Evolutionary conservation across 192 early-diverging fungal genomes (phyloP).

Genomic region (Podila clonocystis): DNA sequence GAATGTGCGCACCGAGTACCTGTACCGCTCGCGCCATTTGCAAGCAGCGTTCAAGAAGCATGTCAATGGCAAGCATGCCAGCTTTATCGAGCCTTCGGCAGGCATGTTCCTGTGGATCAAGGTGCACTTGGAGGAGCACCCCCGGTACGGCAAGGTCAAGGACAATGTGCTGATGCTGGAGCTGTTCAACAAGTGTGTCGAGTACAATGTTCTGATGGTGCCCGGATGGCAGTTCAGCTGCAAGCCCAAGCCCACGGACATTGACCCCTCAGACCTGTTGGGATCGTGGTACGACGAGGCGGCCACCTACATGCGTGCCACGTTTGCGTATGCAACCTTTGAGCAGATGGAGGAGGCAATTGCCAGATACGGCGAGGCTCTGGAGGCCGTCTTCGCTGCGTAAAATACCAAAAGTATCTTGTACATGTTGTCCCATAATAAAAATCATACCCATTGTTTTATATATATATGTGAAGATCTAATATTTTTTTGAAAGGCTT

Average conservation of each 20-base stretch:
- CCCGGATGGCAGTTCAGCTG: slow-evolving; percentile 69
- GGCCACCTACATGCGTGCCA: slow-evolving; percentile 67
- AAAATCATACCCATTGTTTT: too few species aligned
- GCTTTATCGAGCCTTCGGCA: slow-evolving; percentile 63
- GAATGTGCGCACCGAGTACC: slow-evolving; percentile 75
- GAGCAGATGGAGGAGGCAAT: slow-evolving; percentile 65
- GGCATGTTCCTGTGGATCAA: slow-evolving; percentile 94
- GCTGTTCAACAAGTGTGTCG: slow-evolving; percentile 64
- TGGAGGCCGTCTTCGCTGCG: slow-evolving; percentile 15
- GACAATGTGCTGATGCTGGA: slow-evolving; percentile 56
- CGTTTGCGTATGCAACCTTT: slow-evolving; percentile 66
- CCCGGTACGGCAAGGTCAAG: slow-evolving; percentile 38
- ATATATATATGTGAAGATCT: too few species aligned
- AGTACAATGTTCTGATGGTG: slow-evolving; percentile 68
- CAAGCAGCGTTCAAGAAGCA: slow-evolving; percentile 63
- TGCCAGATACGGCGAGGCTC: slow-evolving; percentile 52
- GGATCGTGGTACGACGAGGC: slow-evolving; percentile 50
- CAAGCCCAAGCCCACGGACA: slow-evolving; percentile 43
- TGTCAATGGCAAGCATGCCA: slow-evolving; percentile 58
- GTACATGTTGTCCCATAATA: too few species aligned
- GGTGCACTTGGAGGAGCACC: slow-evolving; percentile 51
- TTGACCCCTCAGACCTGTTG: slow-evolving; percentile 20
- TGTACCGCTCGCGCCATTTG: slow-evolving; percentile 70
- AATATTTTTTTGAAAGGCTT: too few species aligned
- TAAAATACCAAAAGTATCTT: slow-evolving; percentile 3